Base-by-base conservation (phyloP, 352 stramenopile genomes). In the Plasmopara muralis region DNA sequence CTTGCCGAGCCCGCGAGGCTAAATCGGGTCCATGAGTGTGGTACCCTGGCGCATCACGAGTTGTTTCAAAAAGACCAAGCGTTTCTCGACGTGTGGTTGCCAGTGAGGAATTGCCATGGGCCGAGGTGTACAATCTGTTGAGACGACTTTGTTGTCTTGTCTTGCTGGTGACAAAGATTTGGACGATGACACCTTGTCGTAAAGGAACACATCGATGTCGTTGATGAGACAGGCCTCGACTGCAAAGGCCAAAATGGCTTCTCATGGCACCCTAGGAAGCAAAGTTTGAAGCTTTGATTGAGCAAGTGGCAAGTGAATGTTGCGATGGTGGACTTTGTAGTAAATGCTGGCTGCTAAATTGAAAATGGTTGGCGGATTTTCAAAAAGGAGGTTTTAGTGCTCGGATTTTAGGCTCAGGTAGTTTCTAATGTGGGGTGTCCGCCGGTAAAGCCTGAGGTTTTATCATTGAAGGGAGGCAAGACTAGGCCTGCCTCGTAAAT, bases 71-170 rank as follows among this genome's bases (percentile, higher is more conserved):
- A 90, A 39, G 56, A 82, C 6, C 44, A 67, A 47, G 67, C 77
- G 15, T 64, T 69, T 28, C n/a, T n/a, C 73, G 77, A 16, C 68
- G 80, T 14, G 72, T 90, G 6, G 77, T 90, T 13, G 74, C 77
- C 25, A 85, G 59, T 4, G 80, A 90, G 33, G 80, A 90, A 34
- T 60, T 90, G 28, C 80, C 80, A 13, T 90, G 80, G 80, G 86
- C 80, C 18, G 80, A 90, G 64, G 59, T 90, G 14, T 90, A 90
- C 65, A 85, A 89, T 58, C 47, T 90, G 15, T 90, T 43, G 77
- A 90, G 20, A 58, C 68, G 14, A 49, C 66, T n/a, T 60, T 66
- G 31, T 47, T 81, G 48, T 69, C 74, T 9, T 68, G 67, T 35
- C 25, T 57, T 10, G 65, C 47, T 57, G 70, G 62, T 13, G 72